A percentile compares a stretch with the other conserved stretches of the same genome.
Evolutionary conservation across 208 protist genomes (phyloP).

Genomic region (Trypanosoma congolense): DNA sequence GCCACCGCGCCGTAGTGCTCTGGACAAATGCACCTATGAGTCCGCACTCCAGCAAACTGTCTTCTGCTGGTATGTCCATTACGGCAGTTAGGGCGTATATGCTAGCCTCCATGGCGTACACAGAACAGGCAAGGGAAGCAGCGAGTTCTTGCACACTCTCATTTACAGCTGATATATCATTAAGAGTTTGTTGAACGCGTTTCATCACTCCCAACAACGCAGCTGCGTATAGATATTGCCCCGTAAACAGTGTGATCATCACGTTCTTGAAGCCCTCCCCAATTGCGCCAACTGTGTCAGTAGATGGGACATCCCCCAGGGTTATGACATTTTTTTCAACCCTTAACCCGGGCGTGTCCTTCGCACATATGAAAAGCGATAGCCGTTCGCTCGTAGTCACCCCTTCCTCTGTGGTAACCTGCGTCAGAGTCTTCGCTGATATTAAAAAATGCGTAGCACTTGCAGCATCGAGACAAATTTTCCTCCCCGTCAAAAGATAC

Average conservation of each 20-base stretch:
- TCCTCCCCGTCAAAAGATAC: conserved; percentile 61
- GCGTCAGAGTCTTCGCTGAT: conserved; percentile 68
- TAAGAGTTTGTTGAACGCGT: conserved; percentile 61
- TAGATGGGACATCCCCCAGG: conserved; percentile 40
- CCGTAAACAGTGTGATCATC: conserved; percentile 80
- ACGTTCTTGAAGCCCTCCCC: conserved; percentile 81
- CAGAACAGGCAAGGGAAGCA: conserved; percentile 54
- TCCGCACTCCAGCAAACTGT: conserved; percentile 75
- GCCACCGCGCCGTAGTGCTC: conserved; percentile 38
- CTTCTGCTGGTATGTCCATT: conserved; percentile 67
- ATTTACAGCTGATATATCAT: conserved; percentile 37
- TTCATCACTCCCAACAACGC: conserved; percentile 73
- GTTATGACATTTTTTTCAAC: conserved; percentile 34
- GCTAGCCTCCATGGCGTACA: conserved; percentile 83
- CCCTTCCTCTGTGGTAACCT: conserved; percentile 47
- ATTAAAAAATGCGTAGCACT: conserved; percentile 80
- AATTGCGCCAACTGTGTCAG: conserved; percentile 71
- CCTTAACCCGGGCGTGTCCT: conserved; percentile 34
- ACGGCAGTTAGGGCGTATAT: conserved; percentile 83
- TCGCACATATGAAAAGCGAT: conserved; percentile 76
- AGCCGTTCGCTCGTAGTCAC: conserved; percentile 52
- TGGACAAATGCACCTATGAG: conserved; percentile 70
- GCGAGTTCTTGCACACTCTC: conserved; percentile 46
- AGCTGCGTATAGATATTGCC: conserved; percentile 79
- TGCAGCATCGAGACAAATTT: conserved; percentile 47